Evolutionary conservation across 1,139 yeast genomes (phyloP), one percentile per base, ranked within the genome.

Genomic region (Debaryomycetaceae sp.): DNA sequence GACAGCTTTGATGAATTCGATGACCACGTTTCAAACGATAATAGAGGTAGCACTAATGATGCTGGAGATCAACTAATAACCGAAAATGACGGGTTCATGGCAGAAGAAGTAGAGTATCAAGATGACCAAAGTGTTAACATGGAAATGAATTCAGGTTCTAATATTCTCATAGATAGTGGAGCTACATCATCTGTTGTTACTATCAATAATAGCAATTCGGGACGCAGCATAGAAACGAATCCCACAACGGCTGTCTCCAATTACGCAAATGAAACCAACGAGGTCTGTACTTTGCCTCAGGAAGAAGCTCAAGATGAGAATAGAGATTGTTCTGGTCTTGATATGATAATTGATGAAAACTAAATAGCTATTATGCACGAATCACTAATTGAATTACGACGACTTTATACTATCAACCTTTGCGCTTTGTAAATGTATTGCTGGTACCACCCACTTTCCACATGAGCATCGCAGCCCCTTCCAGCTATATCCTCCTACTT

Each of bases 401-500:
- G 6, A 31, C 23, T 52, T 60, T 43, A 87, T 74, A 48, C 78
- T 80, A 59, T 91, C 97, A 5, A 88, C 93, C 60, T 88, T 87
- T 4, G 91, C 85, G 36, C 84, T 71, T 60, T 85, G 93, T 42
- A 93, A 63, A 61, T 87, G 90, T 49, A 95, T 78, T 1, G 96
- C 96, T 0, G 99, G 99, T 5, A 89, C 78, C 72, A 93, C 84
- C 99, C 99, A 93, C 55, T 81, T 81, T 2, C 98, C 97, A 66
- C 99, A 93, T 46, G 95, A 83, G 62, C 99, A 93, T 53, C 95
- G 73, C 5, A 91, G 82, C 0, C 99, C 99, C 59, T 84, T 87
- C 99, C 99, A 93, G 50, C 85, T 82, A 60, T 90, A 93, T 0
- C 90, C 91, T 5, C 99, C 99, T 2, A 85, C 78, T 63, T 85